Evolutionary conservation across 352 stramenopile species (phyloP).

Genomic region (Thalassiosira exigua): DNA sequence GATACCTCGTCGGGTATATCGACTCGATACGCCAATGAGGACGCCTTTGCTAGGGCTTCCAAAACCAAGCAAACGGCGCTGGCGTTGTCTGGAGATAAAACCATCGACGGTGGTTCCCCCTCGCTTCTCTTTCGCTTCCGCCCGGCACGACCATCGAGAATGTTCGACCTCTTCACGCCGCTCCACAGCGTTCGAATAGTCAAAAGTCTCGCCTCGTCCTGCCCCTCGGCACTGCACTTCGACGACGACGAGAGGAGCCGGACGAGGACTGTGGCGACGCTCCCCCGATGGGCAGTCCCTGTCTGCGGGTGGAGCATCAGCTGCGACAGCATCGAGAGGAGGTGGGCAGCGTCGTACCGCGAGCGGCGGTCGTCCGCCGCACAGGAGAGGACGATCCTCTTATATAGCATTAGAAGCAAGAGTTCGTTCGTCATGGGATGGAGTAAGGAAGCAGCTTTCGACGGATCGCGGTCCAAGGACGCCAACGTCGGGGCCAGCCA

Average conservation of each 20-base stretch:
- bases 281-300: constrained; percentile 29
- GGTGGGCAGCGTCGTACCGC: constrained; percentile 27
- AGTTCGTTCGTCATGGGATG: constrained; percentile 55
- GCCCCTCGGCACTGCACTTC: not conserved
- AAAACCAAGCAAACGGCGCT: constrained; percentile 21
- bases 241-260: constrained; percentile 24
- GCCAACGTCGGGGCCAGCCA: constrained; percentile 20
- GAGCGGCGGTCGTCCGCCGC: constrained; percentile 18
- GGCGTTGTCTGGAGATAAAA: not conserved
- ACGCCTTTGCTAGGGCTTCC: constrained; percentile 25
- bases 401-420: constrained; percentile 28
- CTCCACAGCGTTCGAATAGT: constrained; percentile 40
- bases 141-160: not conserved
- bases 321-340: constrained; percentile 40
- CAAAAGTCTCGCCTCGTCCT: constrained; percentile 6
- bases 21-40: constrained; percentile 10
- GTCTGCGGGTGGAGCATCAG: constrained; percentile 51
- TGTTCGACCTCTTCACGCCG: constrained; percentile 11
- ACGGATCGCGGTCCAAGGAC: not conserved
- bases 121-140: not conserved
- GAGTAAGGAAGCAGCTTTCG: not conserved
- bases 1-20: constrained; percentile 8
- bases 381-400: constrained; percentile 30
- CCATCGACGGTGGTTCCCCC: no score
- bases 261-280: constrained; percentile 39